Base-by-base conservation (phyloP, 2,329 filamentous ascomycete species). In the Madurella fahalii region DNA sequence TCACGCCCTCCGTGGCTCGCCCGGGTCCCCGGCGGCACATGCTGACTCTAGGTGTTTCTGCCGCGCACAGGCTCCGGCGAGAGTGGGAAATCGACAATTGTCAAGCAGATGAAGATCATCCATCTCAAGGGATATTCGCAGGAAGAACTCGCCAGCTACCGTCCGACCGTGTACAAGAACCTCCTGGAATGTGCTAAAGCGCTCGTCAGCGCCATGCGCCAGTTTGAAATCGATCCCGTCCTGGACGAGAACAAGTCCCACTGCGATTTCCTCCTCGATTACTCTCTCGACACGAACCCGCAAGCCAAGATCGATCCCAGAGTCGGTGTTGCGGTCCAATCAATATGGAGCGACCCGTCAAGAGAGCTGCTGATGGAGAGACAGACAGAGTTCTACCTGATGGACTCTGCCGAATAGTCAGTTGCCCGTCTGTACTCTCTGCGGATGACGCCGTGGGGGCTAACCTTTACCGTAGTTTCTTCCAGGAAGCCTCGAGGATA, bases 101-200 rank as follows among this genome's bases (percentile, higher is more conserved):
- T 99, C 64, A 99, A 99, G 74, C 94, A 99, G 79, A 99, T 99
- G 94, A 99, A 97, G 76, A 99, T 99, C 65, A 97, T 99, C 68
- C 94, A 99, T 69, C 87, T 97, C 67, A 96, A 96, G 74, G 94
- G 94, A 58, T 99, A 99, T 74, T 92, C 90, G 11, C 85, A 90
- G 63, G 93, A 97, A 66, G 94, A 99, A 73, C 80, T 97, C 47
- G 88, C 88, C 66, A 87, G 96, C 69, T 97, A 97, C 76, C 88
- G 94, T 56, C 84, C 95, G 59, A 97, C 94, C 34, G 91, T 99
- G 57, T 99, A 95, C 78, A 99, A 99, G 76, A 99, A 99, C 71
- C 80, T 99, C 57, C 83, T 97, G 64, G 94, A 99, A 74, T 99
- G 94, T 77, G 90, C 91, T 63, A 97, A 96, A 70, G 88, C 92